Percentiles rank a stretch among this genome's conserved stretches.
phyloP scores from a whole-genome alignment of 2,329 filamentous ascomycete species.

The Nannizziopsis arthrosporioides region DNA sequence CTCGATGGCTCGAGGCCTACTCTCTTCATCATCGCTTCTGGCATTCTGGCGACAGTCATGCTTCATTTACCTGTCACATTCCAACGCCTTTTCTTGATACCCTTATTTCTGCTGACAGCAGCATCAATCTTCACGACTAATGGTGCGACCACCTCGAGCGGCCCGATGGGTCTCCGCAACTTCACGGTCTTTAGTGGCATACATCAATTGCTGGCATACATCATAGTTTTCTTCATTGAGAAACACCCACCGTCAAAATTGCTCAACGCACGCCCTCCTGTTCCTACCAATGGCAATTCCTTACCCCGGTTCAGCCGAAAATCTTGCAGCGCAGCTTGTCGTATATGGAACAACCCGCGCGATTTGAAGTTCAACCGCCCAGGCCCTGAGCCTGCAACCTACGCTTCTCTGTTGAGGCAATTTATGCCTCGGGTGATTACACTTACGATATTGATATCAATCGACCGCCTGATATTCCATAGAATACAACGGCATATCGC shows the following conservation, averaged over 20 bases:
- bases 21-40: not conserved
- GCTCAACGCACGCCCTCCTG: not conserved
- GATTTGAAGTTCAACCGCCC: not conserved
- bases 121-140: not conserved
- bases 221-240: not conserved
- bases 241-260: not conserved
- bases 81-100: not conserved
- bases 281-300: not conserved
- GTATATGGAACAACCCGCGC: not conserved
- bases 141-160: not conserved
- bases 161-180: not conserved
- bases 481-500: not conserved
- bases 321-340: not conserved
- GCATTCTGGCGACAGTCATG: not conserved
- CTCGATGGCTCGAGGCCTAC: not conserved
- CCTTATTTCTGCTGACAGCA: not conserved
- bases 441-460: not conserved
- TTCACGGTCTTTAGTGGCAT: not conserved
- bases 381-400: not conserved
- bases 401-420: not conserved
- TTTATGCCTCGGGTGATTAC: not conserved
- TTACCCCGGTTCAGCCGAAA: not conserved
- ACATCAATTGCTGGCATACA: not conserved
- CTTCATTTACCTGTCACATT: not conserved
- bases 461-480: not conserved